Conservation (phyloP, 2,329 filamentous ascomycete genomes). For the Fusarium austroafricanum region DNA sequence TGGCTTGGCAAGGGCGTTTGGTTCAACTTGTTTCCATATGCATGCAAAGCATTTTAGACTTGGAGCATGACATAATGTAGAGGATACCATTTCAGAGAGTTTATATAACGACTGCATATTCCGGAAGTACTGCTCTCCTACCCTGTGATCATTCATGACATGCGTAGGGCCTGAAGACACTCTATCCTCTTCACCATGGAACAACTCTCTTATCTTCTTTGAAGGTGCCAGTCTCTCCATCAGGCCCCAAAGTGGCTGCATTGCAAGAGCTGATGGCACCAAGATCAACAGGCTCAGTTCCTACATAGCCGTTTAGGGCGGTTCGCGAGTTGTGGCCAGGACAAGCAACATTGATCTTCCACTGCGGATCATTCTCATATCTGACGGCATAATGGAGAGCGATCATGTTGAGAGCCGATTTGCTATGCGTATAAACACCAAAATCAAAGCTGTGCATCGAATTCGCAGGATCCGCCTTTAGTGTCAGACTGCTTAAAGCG, state of each 20-base stretch:
- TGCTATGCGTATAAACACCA: conserved; percentile 31
- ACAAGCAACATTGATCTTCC: conserved; percentile 29
- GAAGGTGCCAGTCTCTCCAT: conserved; percentile 17
- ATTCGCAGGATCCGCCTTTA: conserved; percentile 18
- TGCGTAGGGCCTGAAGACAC: no score
- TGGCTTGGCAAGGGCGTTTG: conserved; percentile 36
- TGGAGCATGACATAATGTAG: conserved; percentile 30
- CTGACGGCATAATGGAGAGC: conserved; percentile 26
- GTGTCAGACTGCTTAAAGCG: conserved; percentile 21
- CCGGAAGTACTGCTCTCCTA: neutral
- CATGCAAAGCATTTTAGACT: conserved; percentile 29
- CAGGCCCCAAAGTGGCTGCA: conserved; percentile 3
- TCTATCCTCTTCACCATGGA: conserved; percentile 16
- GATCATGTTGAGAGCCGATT: conserved; percentile 36
- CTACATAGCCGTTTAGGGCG: conserved; percentile 19
- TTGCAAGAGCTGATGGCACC: conserved; percentile 19
- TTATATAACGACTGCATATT: conserved; percentile 36
- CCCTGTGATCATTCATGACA: neutral
- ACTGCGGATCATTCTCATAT: conserved; percentile 15
- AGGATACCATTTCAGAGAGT: conserved; percentile 38
- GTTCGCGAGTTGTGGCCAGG: conserved; percentile 20
- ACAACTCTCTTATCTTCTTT: conserved; percentile 11
- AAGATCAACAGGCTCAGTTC: conserved; percentile 1
- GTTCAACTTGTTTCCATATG: conserved; percentile 24
- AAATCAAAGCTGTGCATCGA: neutral